phyloP scores from a whole-genome alignment of 164 flowering plant species.

The Cinnamomum micranthum region DNA sequence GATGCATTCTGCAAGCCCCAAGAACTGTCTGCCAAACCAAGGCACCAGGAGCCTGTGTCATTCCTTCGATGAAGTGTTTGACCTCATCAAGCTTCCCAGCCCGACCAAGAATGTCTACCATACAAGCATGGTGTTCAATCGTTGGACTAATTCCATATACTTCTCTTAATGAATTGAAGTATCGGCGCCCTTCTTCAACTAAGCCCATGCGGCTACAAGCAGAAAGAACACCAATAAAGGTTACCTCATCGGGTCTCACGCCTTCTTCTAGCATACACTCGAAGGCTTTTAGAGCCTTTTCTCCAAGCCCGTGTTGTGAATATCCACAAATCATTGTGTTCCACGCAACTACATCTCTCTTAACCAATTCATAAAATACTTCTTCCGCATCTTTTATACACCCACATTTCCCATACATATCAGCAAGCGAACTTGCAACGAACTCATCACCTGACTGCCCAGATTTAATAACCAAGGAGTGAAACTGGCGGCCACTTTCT shows the following conservation, averaged over 20 bases:
- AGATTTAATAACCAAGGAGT: slow-evolving; percentile 34
- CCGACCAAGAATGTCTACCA: slow-evolving; percentile 57
- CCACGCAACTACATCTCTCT: slow-evolving; percentile 42
- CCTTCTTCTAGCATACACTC: slow-evolving; percentile 38
- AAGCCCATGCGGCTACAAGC: slow-evolving; percentile 54
- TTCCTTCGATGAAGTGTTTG: slow-evolving; percentile 32
- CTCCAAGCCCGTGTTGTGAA: slow-evolving; percentile 43
- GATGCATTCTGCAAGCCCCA: slow-evolving; percentile 46
- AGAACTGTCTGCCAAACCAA: slow-evolving; percentile 55
- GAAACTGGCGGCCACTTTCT: slow-evolving; percentile 43
- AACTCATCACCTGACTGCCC: slow-evolving; percentile 37
- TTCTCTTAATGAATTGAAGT: slow-evolving; percentile 36
- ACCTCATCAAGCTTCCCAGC: slow-evolving; percentile 49
- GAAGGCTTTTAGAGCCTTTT: slow-evolving; percentile 45
- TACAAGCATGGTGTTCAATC: slow-evolving; percentile 49
- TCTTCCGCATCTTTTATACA: slow-evolving; percentile 41
- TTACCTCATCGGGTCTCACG: slow-evolving; percentile 41
- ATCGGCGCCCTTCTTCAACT: slow-evolving; percentile 35
- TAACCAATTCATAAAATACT: slow-evolving; percentile 25
- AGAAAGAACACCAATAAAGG: slow-evolving; percentile 51
- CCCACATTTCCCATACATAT: slow-evolving; percentile 56
- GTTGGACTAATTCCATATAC: slow-evolving; percentile 40
- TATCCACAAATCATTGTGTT: slow-evolving; percentile 55
- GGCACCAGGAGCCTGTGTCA: slow-evolving; percentile 30
- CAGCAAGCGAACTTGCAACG: slow-evolving; percentile 44